Evolutionary conservation across 78 protist species (phyloP).

Genomic region (Pigoraptor vietnamica): DNA sequence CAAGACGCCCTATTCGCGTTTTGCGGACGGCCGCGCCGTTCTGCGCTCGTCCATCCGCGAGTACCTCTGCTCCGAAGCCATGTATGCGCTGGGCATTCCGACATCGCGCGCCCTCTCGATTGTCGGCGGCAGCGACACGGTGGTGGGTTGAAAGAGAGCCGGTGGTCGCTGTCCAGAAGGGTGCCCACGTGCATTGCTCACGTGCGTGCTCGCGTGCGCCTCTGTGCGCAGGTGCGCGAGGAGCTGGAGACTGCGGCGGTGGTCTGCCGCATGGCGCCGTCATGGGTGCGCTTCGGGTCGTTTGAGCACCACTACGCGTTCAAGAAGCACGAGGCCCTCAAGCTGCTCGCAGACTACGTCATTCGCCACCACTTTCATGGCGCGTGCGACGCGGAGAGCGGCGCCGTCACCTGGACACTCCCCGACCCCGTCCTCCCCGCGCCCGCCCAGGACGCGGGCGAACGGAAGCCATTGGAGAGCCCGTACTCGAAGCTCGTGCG

Average conservation of each 20-base stretch:
- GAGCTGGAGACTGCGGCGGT: constrained; percentile 21
- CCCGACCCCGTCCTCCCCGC: neutral
- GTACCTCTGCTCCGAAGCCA: constrained; percentile 66
- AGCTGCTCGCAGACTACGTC: neutral
- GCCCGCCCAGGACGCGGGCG: no score
- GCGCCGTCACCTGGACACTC: neutral
- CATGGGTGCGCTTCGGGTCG: constrained; percentile 69
- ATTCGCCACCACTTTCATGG: neutral
- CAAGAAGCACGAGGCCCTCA: neutral
- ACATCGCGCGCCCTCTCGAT: constrained; percentile 53
- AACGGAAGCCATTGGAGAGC: neutral
- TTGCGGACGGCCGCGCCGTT: constrained; percentile 78
- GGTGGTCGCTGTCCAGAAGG: no score
- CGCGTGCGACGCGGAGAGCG: neutral
- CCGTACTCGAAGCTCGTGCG: neutral
- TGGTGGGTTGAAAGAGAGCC: neutral
- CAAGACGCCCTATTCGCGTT: constrained; percentile 74
- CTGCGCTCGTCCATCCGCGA: constrained; percentile 77
- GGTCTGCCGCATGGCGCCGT: constrained; percentile 53
- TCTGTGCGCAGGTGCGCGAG: neutral
- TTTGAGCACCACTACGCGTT: constrained; percentile 20
- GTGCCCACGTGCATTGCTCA: no score
- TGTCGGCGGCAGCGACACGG: neutral
- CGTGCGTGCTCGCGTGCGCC: neutral
- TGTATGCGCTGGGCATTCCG: constrained; percentile 58